These are phyloP conservation scores for Torulaspora quercuum DNA, from an alignment of 805 yeast species.

Conservation along the genomic window DNA sequence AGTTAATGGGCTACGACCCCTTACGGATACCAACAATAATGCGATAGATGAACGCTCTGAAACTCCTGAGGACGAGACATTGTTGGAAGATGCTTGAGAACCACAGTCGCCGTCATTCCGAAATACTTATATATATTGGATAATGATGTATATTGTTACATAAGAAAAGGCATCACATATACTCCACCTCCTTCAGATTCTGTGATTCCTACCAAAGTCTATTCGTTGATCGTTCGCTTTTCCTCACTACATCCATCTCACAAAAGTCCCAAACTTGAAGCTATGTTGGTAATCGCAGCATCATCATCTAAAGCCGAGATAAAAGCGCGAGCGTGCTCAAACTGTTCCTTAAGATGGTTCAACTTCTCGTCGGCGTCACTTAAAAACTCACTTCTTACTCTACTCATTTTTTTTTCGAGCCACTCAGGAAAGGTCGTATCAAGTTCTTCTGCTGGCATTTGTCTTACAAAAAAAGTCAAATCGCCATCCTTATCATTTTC, in stretches of 20 bases:
- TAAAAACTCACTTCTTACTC: conserved; percentile 47
- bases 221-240: neutral
- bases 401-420: conserved; percentile 50
- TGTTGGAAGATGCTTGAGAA: conserved; percentile 18
- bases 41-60: conserved; percentile 26
- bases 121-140: neutral
- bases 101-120: neutral
- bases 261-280: conserved; percentile 13
- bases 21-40: conserved; percentile 13
- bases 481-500: conserved; percentile 62
- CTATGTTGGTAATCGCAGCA: conserved; percentile 18
- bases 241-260: neutral
- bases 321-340: conserved; percentile 13
- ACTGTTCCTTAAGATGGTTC: conserved; percentile 35
- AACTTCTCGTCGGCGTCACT: conserved; percentile 52
- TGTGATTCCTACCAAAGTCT: neutral
- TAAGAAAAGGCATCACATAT: too few species aligned
- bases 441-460: conserved; percentile 67
- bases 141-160: conserved; percentile 4
- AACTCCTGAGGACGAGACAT: conserved; percentile 31
- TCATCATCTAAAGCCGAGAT: conserved; percentile 19
- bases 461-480: conserved; percentile 57
- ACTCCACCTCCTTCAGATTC: conserved; percentile 1
- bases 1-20: conserved; percentile 15
- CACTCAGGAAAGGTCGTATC: conserved; percentile 69